Evolutionary conservation across 2,329 filamentous ascomycete species (phyloP).

Genomic region (Diaporthe caulivora): DNA sequence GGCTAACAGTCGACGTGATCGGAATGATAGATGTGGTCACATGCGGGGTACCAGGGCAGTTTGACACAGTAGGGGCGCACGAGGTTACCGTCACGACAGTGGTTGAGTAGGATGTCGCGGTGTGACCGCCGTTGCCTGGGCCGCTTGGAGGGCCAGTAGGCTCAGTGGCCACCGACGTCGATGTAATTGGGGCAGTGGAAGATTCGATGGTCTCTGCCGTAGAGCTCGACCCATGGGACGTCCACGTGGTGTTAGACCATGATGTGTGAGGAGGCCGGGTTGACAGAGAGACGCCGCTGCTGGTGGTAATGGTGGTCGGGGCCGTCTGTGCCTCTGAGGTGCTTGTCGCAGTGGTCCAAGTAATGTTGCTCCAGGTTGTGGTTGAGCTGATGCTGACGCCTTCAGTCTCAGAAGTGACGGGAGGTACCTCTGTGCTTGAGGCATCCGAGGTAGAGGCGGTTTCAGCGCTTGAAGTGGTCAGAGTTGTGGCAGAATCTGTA

Average conservation of each 20-base stretch:
- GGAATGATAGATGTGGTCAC: slow-evolving; percentile 50
- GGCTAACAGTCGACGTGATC: slow-evolving; percentile 53
- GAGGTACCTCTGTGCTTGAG: not conserved
- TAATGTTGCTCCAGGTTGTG: slow-evolving; percentile 10
- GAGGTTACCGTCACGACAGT: slow-evolving; percentile 34
- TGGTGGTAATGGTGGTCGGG: slow-evolving; percentile 15
- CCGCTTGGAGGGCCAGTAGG: slow-evolving; percentile 21
- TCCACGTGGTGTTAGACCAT: slow-evolving; percentile 31
- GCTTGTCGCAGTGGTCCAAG: not conserved
- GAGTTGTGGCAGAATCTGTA: not conserved
- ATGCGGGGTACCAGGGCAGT: slow-evolving; percentile 43
- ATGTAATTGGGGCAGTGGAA: slow-evolving; percentile 11
- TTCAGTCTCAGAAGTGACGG: not conserved
- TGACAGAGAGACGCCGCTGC: slow-evolving; percentile 32
- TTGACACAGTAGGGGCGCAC: slow-evolving; percentile 36
- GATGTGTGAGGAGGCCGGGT: slow-evolving; percentile 22
- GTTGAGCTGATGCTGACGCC: slow-evolving; percentile 13
- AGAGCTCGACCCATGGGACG: slow-evolving; percentile 20
- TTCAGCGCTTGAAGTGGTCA: slow-evolving; percentile 1
- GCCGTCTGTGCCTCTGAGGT: slow-evolving; percentile 10
- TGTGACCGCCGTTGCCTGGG: not conserved
- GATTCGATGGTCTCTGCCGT: not conserved
- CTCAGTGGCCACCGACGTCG: slow-evolving; percentile 19
- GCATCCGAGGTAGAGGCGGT: not conserved
- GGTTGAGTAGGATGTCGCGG: slow-evolving; percentile 34